Evolutionary conservation across 2,329 filamentous ascomycete species (phyloP).

Genomic region (Eutypella sp.): DNA sequence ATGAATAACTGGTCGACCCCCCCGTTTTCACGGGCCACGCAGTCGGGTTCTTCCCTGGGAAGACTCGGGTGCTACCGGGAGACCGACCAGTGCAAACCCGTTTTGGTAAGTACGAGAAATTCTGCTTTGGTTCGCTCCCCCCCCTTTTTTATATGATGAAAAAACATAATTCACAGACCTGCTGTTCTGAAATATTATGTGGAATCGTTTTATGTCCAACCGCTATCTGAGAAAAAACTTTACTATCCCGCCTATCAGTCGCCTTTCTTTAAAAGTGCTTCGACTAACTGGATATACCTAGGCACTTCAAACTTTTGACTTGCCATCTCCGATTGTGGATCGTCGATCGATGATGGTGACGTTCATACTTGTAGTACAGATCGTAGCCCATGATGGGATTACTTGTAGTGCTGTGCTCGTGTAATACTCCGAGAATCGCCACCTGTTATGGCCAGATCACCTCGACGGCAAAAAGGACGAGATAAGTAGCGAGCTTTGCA

Average conservation of each 20-base stretch:
- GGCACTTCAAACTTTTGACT: too few species aligned
- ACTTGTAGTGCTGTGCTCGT: too few species aligned
- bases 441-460: too few species aligned
- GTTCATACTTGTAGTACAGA: too few species aligned
- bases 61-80: too few species aligned
- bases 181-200: slow-evolving; percentile 70
- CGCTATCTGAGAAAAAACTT: slow-evolving; percentile 70
- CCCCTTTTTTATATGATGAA: slow-evolving; percentile 64
- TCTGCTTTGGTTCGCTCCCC: slow-evolving; percentile 8
- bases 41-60: background rate
- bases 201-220: slow-evolving; percentile 72
- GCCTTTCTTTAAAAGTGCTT: background rate
- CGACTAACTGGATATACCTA: slow-evolving; percentile 7
- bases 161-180: slow-evolving; percentile 73
- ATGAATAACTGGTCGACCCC: background rate
- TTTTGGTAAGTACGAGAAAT: slow-evolving; percentile 33
- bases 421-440: too few species aligned
- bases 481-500: too few species aligned
- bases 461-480: too few species aligned
- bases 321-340: too few species aligned
- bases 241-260: background rate
- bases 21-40: background rate
- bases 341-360: too few species aligned
- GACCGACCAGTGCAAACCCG: too few species aligned
- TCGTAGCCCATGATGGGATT: too few species aligned